phyloP scores from a whole-genome alignment of 2,329 filamentous ascomycete species.

The Xylaria multiplex region DNA sequence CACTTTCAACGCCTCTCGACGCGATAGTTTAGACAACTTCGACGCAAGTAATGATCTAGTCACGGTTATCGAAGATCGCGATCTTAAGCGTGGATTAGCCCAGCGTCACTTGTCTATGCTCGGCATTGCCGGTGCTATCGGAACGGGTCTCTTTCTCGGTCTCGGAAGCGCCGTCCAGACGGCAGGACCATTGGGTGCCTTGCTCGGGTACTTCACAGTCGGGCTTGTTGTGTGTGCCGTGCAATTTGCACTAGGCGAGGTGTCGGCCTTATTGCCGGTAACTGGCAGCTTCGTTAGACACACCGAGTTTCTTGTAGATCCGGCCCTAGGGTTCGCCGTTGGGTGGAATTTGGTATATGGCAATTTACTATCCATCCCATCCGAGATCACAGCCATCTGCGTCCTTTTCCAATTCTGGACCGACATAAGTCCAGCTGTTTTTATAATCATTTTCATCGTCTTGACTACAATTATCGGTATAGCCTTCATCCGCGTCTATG shows the following conservation, averaged over 20 bases:
- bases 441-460: conserved; percentile 62
- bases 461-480: conserved; percentile 67
- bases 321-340: conserved; percentile 65
- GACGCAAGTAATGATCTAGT: conserved; percentile 56
- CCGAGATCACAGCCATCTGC: conserved; percentile 71
- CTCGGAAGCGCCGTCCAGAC: conserved; percentile 63
- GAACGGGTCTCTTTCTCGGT: conserved; percentile 69
- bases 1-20: conserved; percentile 27
- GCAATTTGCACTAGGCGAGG: conserved; percentile 68
- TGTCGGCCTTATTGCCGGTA: conserved; percentile 69
- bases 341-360: conserved; percentile 67
- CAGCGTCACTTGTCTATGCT: conserved; percentile 70
- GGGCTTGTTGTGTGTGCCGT: conserved; percentile 67
- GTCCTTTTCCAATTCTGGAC: conserved; percentile 73
- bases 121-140: conserved; percentile 69
- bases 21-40: conserved; percentile 6
- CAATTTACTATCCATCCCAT: conserved; percentile 63
- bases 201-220: conserved; percentile 65
- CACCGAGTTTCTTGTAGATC: conserved; percentile 69
- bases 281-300: conserved; percentile 71
- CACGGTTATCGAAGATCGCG: conserved; percentile 59
- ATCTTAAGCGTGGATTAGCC: conserved; percentile 60
- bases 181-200: conserved; percentile 59
- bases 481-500: conserved; percentile 67
- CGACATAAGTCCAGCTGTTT: conserved; percentile 63